Conservation (phyloP, 1,284 basidiomycete genomes). For the Filobasidium uniguttulatum region DNA sequence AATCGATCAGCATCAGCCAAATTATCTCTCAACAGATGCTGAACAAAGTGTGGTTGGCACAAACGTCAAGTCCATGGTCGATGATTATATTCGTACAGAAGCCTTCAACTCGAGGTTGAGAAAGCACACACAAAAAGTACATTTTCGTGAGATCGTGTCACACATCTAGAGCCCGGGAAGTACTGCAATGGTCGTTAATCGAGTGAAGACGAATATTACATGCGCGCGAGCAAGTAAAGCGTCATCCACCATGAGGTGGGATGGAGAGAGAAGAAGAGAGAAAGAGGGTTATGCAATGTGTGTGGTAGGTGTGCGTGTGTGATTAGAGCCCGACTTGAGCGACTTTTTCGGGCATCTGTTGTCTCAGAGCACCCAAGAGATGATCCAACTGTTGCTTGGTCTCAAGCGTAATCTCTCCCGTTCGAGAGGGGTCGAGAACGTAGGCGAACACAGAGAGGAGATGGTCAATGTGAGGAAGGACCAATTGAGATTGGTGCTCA, state of each 20-base stretch:
- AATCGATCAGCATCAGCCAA: too few relatives aligned
- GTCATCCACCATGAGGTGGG: too few relatives aligned
- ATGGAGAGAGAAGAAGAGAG: too few relatives aligned
- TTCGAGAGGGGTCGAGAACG: constrained; percentile 59
- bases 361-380: constrained; percentile 57
- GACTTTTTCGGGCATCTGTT: constrained; percentile 35
- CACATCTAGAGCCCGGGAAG: background rate
- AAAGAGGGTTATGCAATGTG: too few relatives aligned
- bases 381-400: constrained; percentile 58
- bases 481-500: constrained; percentile 52
- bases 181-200: constrained; percentile 1
- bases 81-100: background rate
- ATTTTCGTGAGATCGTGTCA: constrained; percentile 2
- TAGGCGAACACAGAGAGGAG: constrained; percentile 70
- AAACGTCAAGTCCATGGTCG: too few relatives aligned
- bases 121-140: background rate
- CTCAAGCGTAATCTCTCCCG: constrained; percentile 66
- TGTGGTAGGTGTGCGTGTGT: background rate
- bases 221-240: too few relatives aligned
- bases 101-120: background rate
- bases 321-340: constrained; percentile 28
- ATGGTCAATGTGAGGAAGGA: constrained; percentile 66
- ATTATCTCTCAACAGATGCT: too few relatives aligned
- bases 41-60: too few relatives aligned
- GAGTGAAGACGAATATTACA: too few relatives aligned